These are phyloP conservation scores for Auricularia sp. DNA, from an alignment of 768 basidiomycete species.

Conservation along the genomic window DNA sequence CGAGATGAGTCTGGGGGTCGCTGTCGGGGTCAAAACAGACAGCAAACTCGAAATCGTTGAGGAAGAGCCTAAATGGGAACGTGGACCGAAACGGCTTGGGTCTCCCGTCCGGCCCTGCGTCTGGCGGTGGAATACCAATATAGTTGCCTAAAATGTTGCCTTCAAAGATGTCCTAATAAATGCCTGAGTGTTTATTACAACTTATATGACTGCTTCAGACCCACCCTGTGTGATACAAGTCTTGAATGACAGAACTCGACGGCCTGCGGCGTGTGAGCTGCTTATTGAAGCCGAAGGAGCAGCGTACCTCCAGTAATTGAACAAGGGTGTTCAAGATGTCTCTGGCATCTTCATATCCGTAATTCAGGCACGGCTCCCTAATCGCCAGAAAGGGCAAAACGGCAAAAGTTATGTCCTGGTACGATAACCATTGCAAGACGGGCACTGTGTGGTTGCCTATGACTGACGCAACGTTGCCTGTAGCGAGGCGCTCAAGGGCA, in stretches of 20 bases:
- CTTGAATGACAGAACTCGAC: background rate
- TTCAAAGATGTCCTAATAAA: background rate
- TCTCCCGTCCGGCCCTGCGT: background rate
- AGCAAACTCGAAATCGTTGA: background rate
- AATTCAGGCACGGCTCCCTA: background rate
- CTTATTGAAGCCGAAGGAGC: background rate
- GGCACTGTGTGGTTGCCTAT: background rate
- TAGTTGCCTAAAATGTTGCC: background rate
- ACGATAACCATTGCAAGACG: background rate
- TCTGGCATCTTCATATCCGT: background rate
- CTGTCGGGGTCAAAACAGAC: background rate
- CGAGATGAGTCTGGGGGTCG: background rate
- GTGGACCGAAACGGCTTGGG: background rate
- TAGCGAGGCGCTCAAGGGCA: background rate
- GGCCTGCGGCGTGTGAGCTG: background rate
- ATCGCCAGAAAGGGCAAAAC: background rate
- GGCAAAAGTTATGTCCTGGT: background rate
- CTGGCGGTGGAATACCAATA: background rate
- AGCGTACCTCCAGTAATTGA: background rate
- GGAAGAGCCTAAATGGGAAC: background rate
- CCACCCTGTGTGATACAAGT: background rate
- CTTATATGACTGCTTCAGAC: background rate
- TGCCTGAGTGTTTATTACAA: background rate
- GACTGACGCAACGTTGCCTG: background rate
- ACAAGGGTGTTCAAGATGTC: background rate